phyloP scores from a whole-genome alignment of 805 yeast genomes.

The Candida ficus region DNA sequence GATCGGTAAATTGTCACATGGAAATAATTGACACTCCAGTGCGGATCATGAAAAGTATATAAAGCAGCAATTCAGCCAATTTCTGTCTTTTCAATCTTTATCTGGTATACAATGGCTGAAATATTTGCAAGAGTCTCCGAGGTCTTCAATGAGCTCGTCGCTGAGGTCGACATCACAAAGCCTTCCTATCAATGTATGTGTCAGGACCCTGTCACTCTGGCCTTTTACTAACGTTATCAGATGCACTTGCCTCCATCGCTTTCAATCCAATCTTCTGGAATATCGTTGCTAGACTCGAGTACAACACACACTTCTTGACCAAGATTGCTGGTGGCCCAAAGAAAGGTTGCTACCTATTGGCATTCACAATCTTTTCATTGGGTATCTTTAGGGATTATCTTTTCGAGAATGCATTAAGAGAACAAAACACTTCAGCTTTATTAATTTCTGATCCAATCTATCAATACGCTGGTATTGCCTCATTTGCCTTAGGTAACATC shows the following conservation, averaged over 20 bases:
- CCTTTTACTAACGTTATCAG: conserved; percentile 12
- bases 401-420: conserved; percentile 62
- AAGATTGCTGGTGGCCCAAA: conserved; percentile 64
- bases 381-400: conserved; percentile 80
- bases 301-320: conserved; percentile 70
- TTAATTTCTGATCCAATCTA: conserved; percentile 36
- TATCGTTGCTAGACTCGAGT: conserved; percentile 80
- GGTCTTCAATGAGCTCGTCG: conserved; percentile 18
- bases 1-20: conserved; percentile 6
- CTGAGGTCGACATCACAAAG: conserved; percentile 21
- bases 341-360: conserved; percentile 81
- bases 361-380: conserved; percentile 74
- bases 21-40: too few relatives aligned
- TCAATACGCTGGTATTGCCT: conserved; percentile 45
- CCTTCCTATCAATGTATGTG: conserved; percentile 20
- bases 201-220: not conserved
- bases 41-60: not conserved
- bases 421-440: conserved; percentile 63
- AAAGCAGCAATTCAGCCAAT: not conserved
- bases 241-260: conserved; percentile 61
- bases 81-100: too few relatives aligned
- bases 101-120: conserved; percentile 8
- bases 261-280: conserved; percentile 98
- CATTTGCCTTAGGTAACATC: conserved; percentile 68
- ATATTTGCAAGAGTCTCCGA: conserved; percentile 12